Conservation (phyloP, 129 eudicot genomes). For the Centella asiatica region DNA sequence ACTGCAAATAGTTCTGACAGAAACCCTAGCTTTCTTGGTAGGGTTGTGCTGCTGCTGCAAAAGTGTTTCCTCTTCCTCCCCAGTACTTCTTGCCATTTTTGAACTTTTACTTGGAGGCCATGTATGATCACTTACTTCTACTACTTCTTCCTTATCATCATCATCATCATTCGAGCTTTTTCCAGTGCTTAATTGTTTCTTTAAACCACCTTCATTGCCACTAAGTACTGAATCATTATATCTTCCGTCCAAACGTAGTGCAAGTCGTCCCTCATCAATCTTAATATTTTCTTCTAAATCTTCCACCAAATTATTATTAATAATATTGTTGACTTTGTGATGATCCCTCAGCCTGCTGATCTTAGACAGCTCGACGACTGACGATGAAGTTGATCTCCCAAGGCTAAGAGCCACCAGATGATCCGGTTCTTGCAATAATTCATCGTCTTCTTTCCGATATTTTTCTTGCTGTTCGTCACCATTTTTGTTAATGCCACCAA, state of each 20-base stretch:
- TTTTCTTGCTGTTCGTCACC: slow-evolving; percentile 6
- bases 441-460: slow-evolving; percentile 18
- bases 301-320: too few relatives aligned
- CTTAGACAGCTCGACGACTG: slow-evolving; percentile 10
- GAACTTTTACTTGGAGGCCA: slow-evolving; percentile 17
- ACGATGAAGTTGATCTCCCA: slow-evolving; percentile 44
- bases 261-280: slow-evolving; percentile 43
- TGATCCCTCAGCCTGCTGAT: slow-evolving; percentile 4
- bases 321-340: slow-evolving; percentile 11
- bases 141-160: background rate
- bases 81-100: slow-evolving; percentile 31
- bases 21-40: slow-evolving; percentile 79
- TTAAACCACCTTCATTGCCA: background rate
- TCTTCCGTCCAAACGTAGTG: slow-evolving; percentile 42
- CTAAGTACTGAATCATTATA: slow-evolving; percentile 4
- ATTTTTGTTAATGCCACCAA: slow-evolving; percentile 12
- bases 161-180: slow-evolving; percentile 17
- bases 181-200: slow-evolving; percentile 8
- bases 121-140: background rate
- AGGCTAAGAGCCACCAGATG: slow-evolving; percentile 43
- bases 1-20: slow-evolving; percentile 57
- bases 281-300: slow-evolving; percentile 13
- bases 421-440: slow-evolving; percentile 19
- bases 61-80: slow-evolving; percentile 38
- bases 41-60: slow-evolving; percentile 47